Conservation (phyloP, 2,329 filamentous ascomycete species). For the Neofusicoccum sp. region DNA sequence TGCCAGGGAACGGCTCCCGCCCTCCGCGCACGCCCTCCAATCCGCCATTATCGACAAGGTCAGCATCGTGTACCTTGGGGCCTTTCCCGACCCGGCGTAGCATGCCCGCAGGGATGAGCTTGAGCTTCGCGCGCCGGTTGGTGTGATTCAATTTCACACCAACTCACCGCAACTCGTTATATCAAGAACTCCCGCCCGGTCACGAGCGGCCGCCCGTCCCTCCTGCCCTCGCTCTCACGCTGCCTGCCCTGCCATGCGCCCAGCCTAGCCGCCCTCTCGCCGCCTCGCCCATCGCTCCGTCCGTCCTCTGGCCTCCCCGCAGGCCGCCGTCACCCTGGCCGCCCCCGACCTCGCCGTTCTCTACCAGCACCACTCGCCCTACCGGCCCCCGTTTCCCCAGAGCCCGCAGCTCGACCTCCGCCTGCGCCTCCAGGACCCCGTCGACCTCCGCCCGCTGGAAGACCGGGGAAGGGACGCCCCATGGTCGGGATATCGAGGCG, state of each 20-base stretch:
- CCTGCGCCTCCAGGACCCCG: conserved; percentile 32
- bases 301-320: neutral
- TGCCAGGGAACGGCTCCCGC: conserved; percentile 18
- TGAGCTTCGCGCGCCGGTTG: conserved; percentile 16
- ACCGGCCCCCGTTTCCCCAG: conserved; percentile 22
- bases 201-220: conserved; percentile 11
- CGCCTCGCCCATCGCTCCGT: neutral
- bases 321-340: conserved; percentile 34
- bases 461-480: conserved; percentile 26
- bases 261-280: neutral
- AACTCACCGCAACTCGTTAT: conserved; percentile 20
- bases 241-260: neutral
- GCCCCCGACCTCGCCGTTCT: conserved; percentile 38
- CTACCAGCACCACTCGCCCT: conserved; percentile 32
- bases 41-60: conserved; percentile 18
- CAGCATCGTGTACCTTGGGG: conserved; percentile 7
- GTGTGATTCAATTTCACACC: conserved; percentile 19
- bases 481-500: conserved; percentile 26
- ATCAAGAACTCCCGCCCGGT: conserved; percentile 13
- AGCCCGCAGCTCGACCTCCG: conserved; percentile 24
- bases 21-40: conserved; percentile 17
- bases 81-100: conserved; percentile 17
- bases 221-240: neutral
- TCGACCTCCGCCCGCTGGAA: conserved; percentile 23
- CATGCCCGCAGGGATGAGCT: conserved; percentile 17